Base-by-base conservation (phyloP, 441 rosid genomes). In the Jatropha podagrica region DNA sequence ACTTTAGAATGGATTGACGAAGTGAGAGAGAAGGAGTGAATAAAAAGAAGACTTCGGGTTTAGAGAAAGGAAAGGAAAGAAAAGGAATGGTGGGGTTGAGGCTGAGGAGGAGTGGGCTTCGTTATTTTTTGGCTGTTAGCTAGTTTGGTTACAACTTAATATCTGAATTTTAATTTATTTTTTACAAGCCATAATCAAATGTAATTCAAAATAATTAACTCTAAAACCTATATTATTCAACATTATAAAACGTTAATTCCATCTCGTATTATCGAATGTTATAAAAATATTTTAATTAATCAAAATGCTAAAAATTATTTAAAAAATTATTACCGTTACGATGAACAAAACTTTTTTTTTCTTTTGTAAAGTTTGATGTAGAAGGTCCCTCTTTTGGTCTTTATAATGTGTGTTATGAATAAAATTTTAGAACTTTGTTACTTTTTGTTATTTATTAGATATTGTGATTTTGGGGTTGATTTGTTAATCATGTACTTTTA, bases 71-170 rank as follows among this genome's bases (percentile, higher is more conserved):
- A 38, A 54, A 58, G 15, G 14, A 5, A 42, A 44, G 9, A 7
- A 56, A 52, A 61, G 37, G 20, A 44, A 67, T 11, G 56, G 74
- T 32, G 63, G 74, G 68, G 73, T n/a, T 32, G 71, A 15, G 63
- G 59, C 26, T 42, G 6, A 37, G 41, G 4, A 40, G 62, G 55
- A 56, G 69, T 63, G 79, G 77, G 76, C 37, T 49, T 12, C 61
- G 73, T 7, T 67, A 20, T 51, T 49, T 77, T 82, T 77, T 82
- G 87, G 79, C 74, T 58, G 79, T 41, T 74, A 66, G 79, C 32
- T 44, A 56, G 18, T 8, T 14, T 7, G 42, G 18, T 49, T 51
- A 64, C 52, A 51, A 61, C 58, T 41, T 54, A 5, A 6, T 0
- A 54, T 54, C 7, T 54, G 5, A 62, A 18, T 48, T 49, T 48